These are phyloP conservation scores for Phytophthora agathidicida DNA, from an alignment of 352 stramenopile genomes.

Conservation along the genomic window DNA sequence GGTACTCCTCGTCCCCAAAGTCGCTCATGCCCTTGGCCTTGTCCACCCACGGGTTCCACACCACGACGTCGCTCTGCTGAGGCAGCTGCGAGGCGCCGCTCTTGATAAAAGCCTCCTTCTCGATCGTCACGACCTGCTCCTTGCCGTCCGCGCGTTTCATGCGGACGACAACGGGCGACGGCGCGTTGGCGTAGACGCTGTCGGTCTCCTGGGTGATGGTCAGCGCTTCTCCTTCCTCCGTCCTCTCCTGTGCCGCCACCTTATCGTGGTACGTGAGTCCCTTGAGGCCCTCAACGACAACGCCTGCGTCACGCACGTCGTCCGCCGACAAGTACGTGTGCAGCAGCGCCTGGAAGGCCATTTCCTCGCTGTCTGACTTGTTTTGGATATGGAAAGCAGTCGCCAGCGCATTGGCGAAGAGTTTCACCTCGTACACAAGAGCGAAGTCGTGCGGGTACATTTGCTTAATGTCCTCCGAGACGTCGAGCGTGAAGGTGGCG, in stretches of 20 bases:
- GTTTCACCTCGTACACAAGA: slow-evolving; percentile 88
- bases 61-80: slow-evolving; percentile 82
- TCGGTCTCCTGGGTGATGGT: slow-evolving; percentile 86
- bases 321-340: slow-evolving; percentile 95
- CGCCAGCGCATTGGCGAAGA: slow-evolving; percentile 80
- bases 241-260: slow-evolving; percentile 69
- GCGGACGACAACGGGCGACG: slow-evolving; percentile 66
- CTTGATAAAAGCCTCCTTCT: slow-evolving; percentile 73
- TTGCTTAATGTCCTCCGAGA: slow-evolving; percentile 45
- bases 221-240: slow-evolving; percentile 64
- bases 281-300: slow-evolving; percentile 86
- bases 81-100: slow-evolving; percentile 30
- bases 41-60: slow-evolving; percentile 94
- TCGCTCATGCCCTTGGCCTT: slow-evolving; percentile 95
- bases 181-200: slow-evolving; percentile 85
- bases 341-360: slow-evolving; percentile 93
- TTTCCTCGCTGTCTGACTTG: slow-evolving; percentile 75
- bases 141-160: slow-evolving; percentile 57
- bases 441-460: slow-evolving; percentile 83
- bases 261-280: slow-evolving; percentile 91
- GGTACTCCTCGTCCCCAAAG: slow-evolving; percentile 95
- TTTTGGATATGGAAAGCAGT: slow-evolving; percentile 93
- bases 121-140: slow-evolving; percentile 72
- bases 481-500: slow-evolving; percentile 67
- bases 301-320: slow-evolving; percentile 64